Conservation (phyloP, 1,284 basidiomycete genomes). For the Bondarzewia mesenterica region DNA sequence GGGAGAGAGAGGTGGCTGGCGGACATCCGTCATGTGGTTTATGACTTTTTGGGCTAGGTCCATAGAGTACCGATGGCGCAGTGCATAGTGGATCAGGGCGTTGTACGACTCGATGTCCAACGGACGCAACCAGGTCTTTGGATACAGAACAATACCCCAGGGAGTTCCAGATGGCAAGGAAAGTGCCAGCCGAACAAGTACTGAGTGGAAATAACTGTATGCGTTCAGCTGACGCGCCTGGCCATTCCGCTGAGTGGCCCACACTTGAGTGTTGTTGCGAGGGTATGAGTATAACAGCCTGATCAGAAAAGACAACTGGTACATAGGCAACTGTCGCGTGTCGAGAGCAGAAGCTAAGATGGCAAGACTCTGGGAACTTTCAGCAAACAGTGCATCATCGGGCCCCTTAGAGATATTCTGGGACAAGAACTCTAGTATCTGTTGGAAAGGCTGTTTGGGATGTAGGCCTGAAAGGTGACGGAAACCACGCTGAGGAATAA, state of each 20-base stretch:
- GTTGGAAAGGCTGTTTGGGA: neutral
- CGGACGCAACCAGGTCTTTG: slow-evolving; percentile 19
- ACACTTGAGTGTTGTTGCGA: slow-evolving; percentile 33
- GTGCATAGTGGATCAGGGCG: slow-evolving; percentile 54
- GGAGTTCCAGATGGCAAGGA: slow-evolving; percentile 8
- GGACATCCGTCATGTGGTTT: slow-evolving; percentile 41
- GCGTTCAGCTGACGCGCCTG: slow-evolving; percentile 31
- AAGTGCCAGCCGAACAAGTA: slow-evolving; percentile 40
- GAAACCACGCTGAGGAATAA: neutral
- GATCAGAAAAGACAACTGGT: slow-evolving; percentile 36
- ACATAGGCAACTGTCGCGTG: slow-evolving; percentile 35
- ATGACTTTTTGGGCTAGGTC: slow-evolving; percentile 38
- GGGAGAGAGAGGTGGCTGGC: slow-evolving; percentile 32
- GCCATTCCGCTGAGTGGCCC: slow-evolving; percentile 27
- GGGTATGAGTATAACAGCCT: slow-evolving; percentile 43
- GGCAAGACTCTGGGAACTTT: slow-evolving; percentile 48
- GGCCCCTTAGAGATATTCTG: slow-evolving; percentile 5
- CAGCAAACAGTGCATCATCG: slow-evolving; percentile 16
- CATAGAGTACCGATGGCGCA: slow-evolving; percentile 50
- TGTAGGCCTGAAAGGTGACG: neutral
- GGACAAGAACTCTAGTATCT: neutral
- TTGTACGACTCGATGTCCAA: slow-evolving; percentile 47
- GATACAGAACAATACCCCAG: slow-evolving; percentile 1
- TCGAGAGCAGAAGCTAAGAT: slow-evolving; percentile 47
- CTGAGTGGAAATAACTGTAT: slow-evolving; percentile 47